phyloP scores from a whole-genome alignment of 164 flowering plant genomes.

The Nymphaea thermarum region DNA sequence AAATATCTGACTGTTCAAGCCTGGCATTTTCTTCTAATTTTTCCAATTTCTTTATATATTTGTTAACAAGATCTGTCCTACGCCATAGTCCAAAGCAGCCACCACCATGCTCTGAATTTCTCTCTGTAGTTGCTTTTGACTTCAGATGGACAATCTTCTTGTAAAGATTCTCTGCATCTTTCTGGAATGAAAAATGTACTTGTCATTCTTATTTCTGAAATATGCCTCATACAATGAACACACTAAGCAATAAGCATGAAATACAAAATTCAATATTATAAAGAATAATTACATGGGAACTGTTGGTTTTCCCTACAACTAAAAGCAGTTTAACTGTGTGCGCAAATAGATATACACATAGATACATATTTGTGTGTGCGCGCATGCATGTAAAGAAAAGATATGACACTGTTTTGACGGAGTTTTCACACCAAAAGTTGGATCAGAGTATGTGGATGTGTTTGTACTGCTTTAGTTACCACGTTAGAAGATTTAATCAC shows the following conservation, averaged over 20 bases:
- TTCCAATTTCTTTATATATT: constrained; percentile 44
- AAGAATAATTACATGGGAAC: not conserved
- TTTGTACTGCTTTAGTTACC: not conserved
- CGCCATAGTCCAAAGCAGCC: constrained; percentile 29
- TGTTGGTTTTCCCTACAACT: not conserved
- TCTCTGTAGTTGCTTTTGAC: constrained; percentile 14
- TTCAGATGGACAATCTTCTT: constrained; percentile 29
- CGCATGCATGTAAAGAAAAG: not conserved
- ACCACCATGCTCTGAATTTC: constrained; percentile 18
- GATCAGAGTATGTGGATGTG: not conserved
- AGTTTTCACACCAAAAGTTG: not conserved
- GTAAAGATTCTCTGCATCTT: constrained; percentile 32
- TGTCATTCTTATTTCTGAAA: not conserved
- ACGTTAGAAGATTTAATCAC: no score
- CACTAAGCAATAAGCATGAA: not conserved
- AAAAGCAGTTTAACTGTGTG: not conserved
- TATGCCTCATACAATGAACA: not conserved
- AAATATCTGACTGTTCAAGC: constrained; percentile 35
- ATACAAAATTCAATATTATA: no score
- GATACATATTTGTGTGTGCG: not conserved
- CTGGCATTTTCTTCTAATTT: constrained; percentile 49
- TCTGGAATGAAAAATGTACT: constrained; percentile 16
- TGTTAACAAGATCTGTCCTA: constrained; percentile 34
- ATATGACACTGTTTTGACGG: not conserved
- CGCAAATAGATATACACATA: not conserved